phyloP scores from a whole-genome alignment of 371 early-diverging fungal genomes.

The Mortierella sp. region DNA sequence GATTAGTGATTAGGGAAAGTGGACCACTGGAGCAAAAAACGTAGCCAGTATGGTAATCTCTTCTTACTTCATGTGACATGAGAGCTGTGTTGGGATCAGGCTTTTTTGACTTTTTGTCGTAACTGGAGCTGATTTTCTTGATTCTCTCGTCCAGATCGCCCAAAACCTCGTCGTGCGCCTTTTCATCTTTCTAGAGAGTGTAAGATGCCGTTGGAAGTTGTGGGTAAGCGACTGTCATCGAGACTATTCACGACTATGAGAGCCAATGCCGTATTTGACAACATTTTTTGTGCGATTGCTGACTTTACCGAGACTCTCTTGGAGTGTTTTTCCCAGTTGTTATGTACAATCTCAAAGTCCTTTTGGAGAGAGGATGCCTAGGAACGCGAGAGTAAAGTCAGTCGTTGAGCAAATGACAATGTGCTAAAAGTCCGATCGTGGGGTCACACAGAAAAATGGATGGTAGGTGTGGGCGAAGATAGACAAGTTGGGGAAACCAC shows the following conservation, averaged over 20 bases:
- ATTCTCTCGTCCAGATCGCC: conserved; percentile 48
- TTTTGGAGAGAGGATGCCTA: conserved; percentile 49
- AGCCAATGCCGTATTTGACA: background rate
- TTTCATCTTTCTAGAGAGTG: conserved; percentile 43
- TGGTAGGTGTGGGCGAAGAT: too few species aligned
- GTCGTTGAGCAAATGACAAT: too few species aligned
- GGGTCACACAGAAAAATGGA: too few species aligned
- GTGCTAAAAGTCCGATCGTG: too few species aligned
- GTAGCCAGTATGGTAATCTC: background rate
- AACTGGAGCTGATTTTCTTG: conserved; percentile 42
- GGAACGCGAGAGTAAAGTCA: too few species aligned
- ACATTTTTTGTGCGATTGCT: background rate
- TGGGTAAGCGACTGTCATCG: background rate
- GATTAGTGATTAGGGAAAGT: background rate
- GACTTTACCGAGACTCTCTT: conserved; percentile 42
- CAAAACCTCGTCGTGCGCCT: conserved; percentile 43
- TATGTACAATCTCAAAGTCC: conserved; percentile 48
- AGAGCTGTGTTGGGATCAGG: conserved; percentile 47
- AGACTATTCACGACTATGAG: background rate
- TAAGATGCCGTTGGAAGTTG: too few species aligned
- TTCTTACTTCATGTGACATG: conserved; percentile 50
- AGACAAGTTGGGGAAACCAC: too few species aligned
- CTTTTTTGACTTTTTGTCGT: conserved; percentile 47
- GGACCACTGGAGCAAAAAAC: background rate
- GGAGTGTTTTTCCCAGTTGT: conserved; percentile 50